Conservation (phyloP, 1,284 basidiomycete genomes). For the Cryptococcus sp. region DNA sequence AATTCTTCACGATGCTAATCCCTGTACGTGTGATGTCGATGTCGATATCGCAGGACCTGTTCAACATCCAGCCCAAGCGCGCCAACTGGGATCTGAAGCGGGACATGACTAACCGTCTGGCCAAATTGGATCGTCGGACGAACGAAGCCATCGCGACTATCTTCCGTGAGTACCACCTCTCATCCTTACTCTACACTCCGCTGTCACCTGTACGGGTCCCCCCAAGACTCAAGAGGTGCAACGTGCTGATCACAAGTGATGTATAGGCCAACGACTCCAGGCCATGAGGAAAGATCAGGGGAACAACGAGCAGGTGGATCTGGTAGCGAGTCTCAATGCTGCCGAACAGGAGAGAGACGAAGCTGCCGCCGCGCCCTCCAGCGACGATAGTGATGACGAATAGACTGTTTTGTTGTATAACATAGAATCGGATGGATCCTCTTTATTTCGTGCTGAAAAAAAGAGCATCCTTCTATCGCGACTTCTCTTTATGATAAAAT, state of each 20-base stretch:
- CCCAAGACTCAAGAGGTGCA: neutral
- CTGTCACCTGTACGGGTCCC: no score
- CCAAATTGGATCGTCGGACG: conserved; percentile 84
- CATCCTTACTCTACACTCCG: neutral
- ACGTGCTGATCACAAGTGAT: neutral
- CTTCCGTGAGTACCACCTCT: conserved; percentile 67
- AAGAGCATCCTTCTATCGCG: no score
- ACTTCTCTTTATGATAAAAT: no score
- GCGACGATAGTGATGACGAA: conserved; percentile 33
- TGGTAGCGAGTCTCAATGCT: conserved; percentile 51
- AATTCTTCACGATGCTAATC: neutral
- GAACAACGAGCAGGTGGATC: conserved; percentile 41
- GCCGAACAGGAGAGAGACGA: conserved; percentile 46
- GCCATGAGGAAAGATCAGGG: conserved; percentile 43
- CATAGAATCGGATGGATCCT: no score
- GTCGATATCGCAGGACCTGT: conserved; percentile 69
- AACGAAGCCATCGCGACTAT: conserved; percentile 89
- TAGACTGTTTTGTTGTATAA: conserved; percentile 6
- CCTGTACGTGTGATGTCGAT: neutral
- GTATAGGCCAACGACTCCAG: conserved; percentile 49
- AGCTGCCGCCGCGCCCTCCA: conserved; percentile 6
- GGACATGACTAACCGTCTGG: conserved; percentile 85
- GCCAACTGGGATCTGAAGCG: conserved; percentile 97
- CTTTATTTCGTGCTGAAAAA: no score
- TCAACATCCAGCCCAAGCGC: conserved; percentile 94